Base-by-base conservation (phyloP, 805 yeast species). In the Lachancea fermentati region DNA sequence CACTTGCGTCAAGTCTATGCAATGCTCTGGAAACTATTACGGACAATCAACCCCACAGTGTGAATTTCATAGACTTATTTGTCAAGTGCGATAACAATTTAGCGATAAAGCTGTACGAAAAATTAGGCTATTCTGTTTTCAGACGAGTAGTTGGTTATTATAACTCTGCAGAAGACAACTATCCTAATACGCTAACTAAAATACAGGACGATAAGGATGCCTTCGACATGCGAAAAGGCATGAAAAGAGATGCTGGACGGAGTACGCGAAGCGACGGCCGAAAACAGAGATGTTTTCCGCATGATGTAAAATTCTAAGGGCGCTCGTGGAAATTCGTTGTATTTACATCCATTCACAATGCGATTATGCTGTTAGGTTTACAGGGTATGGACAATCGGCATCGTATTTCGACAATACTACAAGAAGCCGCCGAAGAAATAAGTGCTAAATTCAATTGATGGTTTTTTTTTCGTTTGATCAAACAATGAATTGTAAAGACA, bases 81-180 rank as follows among this genome's bases (percentile, higher is more conserved):
- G 98, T 93, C 31, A 82, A 88, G 51, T 87, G 93, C 29, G 83
- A 88, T 30, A 93, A 93, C 57, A 58, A 60, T 4, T 66, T 88
- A 41, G 98, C 96, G 0, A 75, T 87, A 1, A 79, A 76, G 36
- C 65, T 93, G 54, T 93, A 93, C 59, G 91, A 86, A 56, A 82
- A 84, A 50, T 60, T 93, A 41, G 97, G 96, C 0, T 93, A 89
- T 56, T 70, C 79, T 7, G 85, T 88, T 0, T 93, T 72, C 57
- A 66, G 98, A 60, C 65, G 98, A 38, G 97, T 93, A 4, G 77
- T 87, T 9, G 91, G 91, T 0, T 93, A 93, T 57, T 93, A 93
- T 58, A 86, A 88, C 9, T 54, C 67, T 4, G 66, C 65, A 2
- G 67, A 68, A 42, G 74, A 76, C n/a, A 57, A 62, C 2, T 73